Evolutionary conservation across 2,329 filamentous ascomycete genomes (phyloP).

Genomic region (Cordyceps tenuipes): DNA sequence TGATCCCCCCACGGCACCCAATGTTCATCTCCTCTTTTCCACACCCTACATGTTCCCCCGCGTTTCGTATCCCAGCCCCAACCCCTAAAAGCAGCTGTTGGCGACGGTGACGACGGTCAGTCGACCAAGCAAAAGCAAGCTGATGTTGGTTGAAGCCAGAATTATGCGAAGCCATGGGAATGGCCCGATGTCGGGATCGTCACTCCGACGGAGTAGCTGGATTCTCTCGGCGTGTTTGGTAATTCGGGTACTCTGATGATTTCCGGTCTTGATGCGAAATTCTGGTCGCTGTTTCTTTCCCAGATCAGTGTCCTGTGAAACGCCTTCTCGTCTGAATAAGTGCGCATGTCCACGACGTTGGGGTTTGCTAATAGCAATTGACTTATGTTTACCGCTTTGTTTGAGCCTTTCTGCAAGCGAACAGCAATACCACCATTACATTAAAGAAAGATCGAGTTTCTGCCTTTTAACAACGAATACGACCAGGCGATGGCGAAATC

Average conservation of each 20-base stretch:
- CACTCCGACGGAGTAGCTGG: neutral
- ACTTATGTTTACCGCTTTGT: too few species aligned
- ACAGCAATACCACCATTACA: too few species aligned
- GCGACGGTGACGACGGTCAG: neutral
- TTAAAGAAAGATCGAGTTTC: too few species aligned
- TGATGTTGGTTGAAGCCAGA: neutral
- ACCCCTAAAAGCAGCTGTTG: conserved; percentile 2
- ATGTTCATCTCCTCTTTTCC: conserved; percentile 8
- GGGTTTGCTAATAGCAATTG: too few species aligned
- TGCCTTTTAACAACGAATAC: too few species aligned
- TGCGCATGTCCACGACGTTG: too few species aligned
- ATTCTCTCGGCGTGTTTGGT: neutral
- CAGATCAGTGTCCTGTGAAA: too few species aligned
- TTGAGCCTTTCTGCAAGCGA: too few species aligned
- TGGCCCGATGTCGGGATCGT: conserved; percentile 5
- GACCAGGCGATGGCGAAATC: too few species aligned
- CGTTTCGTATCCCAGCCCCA: neutral
- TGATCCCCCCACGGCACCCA: neutral
- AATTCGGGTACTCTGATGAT: neutral
- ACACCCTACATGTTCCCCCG: conserved; percentile 8
- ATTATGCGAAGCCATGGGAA: neutral
- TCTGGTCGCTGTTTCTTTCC: too few species aligned
- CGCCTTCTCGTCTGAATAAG: too few species aligned
- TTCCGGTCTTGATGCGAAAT: neutral
- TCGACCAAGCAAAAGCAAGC: neutral